phyloP scores from a whole-genome alignment of 169 alveolate species.

The Theileria parva region DNA sequence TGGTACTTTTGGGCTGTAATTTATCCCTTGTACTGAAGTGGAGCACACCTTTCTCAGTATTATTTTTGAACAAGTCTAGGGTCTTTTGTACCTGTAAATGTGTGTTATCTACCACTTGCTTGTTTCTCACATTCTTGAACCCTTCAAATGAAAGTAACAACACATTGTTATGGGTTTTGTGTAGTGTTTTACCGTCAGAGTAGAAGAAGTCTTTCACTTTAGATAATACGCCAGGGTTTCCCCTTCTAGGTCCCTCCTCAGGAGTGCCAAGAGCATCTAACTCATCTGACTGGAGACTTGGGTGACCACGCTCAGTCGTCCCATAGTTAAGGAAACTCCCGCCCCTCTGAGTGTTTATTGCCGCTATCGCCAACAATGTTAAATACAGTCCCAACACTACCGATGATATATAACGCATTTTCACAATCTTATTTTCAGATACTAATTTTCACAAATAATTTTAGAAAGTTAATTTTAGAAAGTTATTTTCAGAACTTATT shows the following conservation, averaged over 20 bases:
- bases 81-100: conserved; percentile 47
- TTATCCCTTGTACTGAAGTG: conserved; percentile 35
- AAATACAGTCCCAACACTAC: neutral
- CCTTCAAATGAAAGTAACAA: neutral
- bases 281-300: neutral
- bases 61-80: conserved; percentile 1
- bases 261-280: neutral
- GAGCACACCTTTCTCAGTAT: conserved; percentile 30
- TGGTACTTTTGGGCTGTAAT: neutral
- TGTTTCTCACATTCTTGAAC: conserved; percentile 10
- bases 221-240: neutral
- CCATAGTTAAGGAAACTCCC: neutral
- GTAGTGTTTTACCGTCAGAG: neutral
- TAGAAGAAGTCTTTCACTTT: neutral
- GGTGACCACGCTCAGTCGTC: neutral
- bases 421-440: neutral
- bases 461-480: too few species aligned
- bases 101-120: conserved; percentile 16
- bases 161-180: neutral
- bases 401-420: neutral
- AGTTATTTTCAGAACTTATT: too few species aligned
- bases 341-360: neutral
- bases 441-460: too few species aligned
- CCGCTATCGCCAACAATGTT: neutral
- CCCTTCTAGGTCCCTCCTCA: neutral